Evolutionary conservation across 116 monocot genomes (phyloP).

Genomic region (Iris pallida): DNA sequence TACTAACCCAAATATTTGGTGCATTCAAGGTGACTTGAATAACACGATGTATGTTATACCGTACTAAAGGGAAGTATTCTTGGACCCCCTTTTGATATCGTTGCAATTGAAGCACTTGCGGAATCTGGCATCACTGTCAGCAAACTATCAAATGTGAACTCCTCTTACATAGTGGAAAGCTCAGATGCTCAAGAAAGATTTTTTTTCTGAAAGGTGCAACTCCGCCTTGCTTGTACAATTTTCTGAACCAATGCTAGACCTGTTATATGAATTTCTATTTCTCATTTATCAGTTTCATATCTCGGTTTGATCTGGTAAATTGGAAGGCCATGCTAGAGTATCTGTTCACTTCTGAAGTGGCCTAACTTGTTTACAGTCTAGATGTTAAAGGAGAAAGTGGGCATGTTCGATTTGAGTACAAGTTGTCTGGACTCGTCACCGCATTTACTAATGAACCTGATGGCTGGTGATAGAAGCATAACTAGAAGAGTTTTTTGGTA

Average conservation of each 20-base stretch:
- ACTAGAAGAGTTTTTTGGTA: constrained; percentile 76
- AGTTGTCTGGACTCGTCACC: constrained; percentile 32
- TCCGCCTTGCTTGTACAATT: not conserved
- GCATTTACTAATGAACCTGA: constrained; percentile 51
- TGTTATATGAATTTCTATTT: constrained; percentile 3
- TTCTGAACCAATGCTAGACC: not conserved
- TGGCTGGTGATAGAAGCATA: constrained; percentile 71
- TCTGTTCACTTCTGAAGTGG: constrained; percentile 27
- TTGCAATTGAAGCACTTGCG: constrained; percentile 58
- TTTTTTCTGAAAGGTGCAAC: constrained; percentile 68
- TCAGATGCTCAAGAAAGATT: constrained; percentile 13
- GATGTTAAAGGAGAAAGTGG: constrained; percentile 66
- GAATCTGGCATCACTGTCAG: constrained; percentile 75
- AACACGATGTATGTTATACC: not conserved
- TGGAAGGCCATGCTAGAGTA: constrained; percentile 82
- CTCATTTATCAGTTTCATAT: constrained; percentile 35
- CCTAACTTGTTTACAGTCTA: constrained; percentile 89
- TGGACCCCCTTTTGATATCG: constrained; percentile 9
- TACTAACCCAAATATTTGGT: constrained; percentile 73
- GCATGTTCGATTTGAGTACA: constrained; percentile 57
- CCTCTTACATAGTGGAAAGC: constrained; percentile 13
- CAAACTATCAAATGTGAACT: constrained; percentile 38
- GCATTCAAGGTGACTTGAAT: constrained; percentile 67
- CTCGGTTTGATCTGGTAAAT: constrained; percentile 77
- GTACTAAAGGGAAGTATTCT: constrained; percentile 5